Conservation (phyloP, 257 asterid species). For the Jaltomata sinuosa region DNA sequence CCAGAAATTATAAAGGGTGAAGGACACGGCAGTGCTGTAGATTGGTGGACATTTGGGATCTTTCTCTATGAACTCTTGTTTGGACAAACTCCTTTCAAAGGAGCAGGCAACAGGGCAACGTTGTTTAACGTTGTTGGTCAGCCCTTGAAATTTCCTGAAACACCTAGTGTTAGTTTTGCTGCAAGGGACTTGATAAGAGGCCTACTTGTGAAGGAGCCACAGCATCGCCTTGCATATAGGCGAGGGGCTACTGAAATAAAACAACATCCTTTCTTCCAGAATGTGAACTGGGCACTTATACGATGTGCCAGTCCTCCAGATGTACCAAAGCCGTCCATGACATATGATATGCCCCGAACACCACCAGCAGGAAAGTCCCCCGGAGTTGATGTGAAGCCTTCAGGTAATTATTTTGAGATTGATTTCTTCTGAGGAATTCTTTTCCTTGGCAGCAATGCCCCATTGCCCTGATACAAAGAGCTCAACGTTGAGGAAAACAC, state of each 20-base stretch:
- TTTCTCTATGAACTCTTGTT: conserved; percentile 52
- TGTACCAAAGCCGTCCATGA: conserved; percentile 35
- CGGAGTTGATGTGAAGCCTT: conserved; percentile 35
- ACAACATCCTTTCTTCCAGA: conserved; percentile 57
- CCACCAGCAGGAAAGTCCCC: conserved; percentile 19
- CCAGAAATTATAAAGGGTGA: conserved; percentile 59
- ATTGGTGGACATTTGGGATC: conserved; percentile 67
- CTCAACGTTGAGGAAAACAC: not conserved
- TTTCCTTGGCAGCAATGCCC: not conserved
- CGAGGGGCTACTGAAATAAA: conserved; percentile 64
- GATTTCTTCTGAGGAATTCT: conserved; percentile 39
- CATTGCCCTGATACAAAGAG: not conserved
- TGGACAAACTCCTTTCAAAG: conserved; percentile 58
- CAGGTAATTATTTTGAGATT: conserved; percentile 54
- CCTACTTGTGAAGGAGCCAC: conserved; percentile 56
- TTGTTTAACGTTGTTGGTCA: conserved; percentile 65
- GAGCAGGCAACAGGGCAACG: conserved; percentile 50
- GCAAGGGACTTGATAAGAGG: conserved; percentile 63
- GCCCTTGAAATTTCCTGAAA: conserved; percentile 48
- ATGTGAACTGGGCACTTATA: conserved; percentile 56
- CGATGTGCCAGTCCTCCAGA: conserved; percentile 64
- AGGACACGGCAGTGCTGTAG: conserved; percentile 70
- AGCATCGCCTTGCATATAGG: conserved; percentile 54
- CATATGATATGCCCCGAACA: conserved; percentile 13
- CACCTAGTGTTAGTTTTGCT: conserved; percentile 54